A percentile compares a stretch with the other conserved stretches of the same genome.
Conservation (phyloP, 2,329 filamentous ascomycete species). For the Graphilbum fragrans region DNA sequence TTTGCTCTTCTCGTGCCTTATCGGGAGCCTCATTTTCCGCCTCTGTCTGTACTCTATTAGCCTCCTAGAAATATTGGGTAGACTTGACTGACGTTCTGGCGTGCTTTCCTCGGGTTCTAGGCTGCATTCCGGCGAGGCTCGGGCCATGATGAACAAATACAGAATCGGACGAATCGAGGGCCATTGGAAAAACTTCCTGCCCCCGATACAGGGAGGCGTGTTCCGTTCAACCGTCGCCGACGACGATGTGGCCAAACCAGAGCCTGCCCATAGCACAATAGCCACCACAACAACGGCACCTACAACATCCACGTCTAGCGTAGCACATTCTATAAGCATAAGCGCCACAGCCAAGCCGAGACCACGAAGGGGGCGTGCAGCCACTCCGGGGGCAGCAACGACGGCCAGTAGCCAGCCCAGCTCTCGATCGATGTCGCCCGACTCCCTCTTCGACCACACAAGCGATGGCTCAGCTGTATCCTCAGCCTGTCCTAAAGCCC, state of each 20-base stretch:
- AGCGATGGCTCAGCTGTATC: background rate
- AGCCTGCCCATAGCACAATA: slow-evolving; percentile 21
- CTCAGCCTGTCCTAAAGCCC: too few relatives aligned
- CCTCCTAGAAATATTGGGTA: too few relatives aligned
- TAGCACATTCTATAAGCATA: too few relatives aligned
- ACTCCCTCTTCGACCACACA: slow-evolving; percentile 34
- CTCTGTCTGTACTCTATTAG: too few relatives aligned
- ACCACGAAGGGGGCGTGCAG: background rate
- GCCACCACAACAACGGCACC: too few relatives aligned
- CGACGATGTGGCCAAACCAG: slow-evolving; percentile 5
- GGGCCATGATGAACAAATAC: slow-evolving; percentile 65
- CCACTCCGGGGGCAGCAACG: background rate
- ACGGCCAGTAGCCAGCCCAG: slow-evolving; percentile 5
- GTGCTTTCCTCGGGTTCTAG: slow-evolving; percentile 27
- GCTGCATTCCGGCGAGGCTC: slow-evolving; percentile 70
- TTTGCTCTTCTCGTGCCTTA: slow-evolving; percentile 5
- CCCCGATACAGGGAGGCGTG: slow-evolving; percentile 80
- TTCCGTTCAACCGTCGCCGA: slow-evolving; percentile 31
- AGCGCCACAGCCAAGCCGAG: slow-evolving; percentile 16
- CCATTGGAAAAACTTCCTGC: slow-evolving; percentile 75
- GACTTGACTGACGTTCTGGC: background rate
- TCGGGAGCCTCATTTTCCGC: too few relatives aligned
- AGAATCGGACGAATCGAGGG: slow-evolving; percentile 75
- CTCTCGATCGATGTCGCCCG: slow-evolving; percentile 25
- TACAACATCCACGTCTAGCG: too few relatives aligned